Conservation (phyloP, 768 basidiomycete genomes). For the Russula earlei region DNA sequence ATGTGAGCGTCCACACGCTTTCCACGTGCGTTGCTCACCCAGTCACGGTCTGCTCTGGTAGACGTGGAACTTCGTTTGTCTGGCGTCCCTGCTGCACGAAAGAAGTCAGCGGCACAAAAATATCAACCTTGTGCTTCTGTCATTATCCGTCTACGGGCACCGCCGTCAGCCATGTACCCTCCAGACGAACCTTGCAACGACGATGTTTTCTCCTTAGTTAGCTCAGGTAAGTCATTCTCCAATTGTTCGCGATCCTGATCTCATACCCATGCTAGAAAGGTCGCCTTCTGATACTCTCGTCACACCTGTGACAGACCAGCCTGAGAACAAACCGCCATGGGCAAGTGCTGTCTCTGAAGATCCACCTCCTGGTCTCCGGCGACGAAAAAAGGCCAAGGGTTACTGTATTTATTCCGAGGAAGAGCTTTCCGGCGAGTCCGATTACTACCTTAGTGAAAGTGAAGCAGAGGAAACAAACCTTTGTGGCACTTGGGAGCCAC, state of each 20-base stretch:
- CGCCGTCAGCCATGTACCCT: neutral
- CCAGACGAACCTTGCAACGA: neutral
- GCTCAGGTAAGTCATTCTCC: slow-evolving; percentile 4
- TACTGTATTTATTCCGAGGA: slow-evolving; percentile 15
- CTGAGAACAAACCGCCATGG: slow-evolving; percentile 5
- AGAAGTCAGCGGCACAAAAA: slow-evolving; percentile 14
- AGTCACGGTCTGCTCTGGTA: neutral
- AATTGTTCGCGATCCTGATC: neutral
- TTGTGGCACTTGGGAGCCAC: slow-evolving; percentile 6
- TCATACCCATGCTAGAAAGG: neutral
- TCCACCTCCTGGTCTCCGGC: slow-evolving; percentile 9
- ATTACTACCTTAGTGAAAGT: slow-evolving; percentile 28
- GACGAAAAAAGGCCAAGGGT: slow-evolving; percentile 7
- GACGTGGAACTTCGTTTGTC: slow-evolving; percentile 15
- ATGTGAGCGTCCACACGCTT: slow-evolving; percentile 30
- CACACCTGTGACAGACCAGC: slow-evolving; percentile 5
- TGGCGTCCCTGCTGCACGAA: slow-evolving; percentile 6
- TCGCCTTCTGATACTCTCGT: slow-evolving; percentile 17
- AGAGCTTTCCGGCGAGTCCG: slow-evolving; percentile 29
- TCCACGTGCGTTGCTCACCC: neutral
- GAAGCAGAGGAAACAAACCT: slow-evolving; percentile 21
- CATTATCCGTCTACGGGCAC: slow-evolving; percentile 14
- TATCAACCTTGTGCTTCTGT: slow-evolving; percentile 11
- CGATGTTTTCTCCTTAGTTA: neutral
- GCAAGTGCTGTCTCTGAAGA: slow-evolving; percentile 6